These are phyloP conservation scores for Intubia oerlemansii DNA, from an alignment of 2,329 filamentous ascomycete species.

Conservation along the genomic window DNA sequence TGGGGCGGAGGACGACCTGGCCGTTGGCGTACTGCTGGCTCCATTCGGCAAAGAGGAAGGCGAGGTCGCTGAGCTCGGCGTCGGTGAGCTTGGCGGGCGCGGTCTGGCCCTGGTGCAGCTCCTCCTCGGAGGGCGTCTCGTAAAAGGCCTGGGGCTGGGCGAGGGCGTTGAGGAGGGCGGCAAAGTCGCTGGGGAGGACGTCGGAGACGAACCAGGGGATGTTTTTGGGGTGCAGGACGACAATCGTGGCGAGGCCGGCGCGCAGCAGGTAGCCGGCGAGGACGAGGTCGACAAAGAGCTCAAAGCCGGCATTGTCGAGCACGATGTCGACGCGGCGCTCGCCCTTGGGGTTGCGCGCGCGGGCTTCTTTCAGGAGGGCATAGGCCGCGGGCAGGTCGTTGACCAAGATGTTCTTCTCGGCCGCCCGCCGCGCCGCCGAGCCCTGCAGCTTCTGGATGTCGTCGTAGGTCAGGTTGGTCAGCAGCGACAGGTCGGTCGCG, in stretches of 20 bases:
- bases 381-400: slow-evolving; percentile 46
- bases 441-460: slow-evolving; percentile 96
- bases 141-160: slow-evolving; percentile 62
- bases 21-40: slow-evolving; percentile 61
- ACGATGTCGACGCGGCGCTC: slow-evolving; percentile 80
- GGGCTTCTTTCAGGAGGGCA: slow-evolving; percentile 8
- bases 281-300: slow-evolving; percentile 87
- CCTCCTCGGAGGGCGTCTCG: slow-evolving; percentile 49
- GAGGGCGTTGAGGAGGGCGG: slow-evolving; percentile 61
- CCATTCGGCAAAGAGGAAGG: slow-evolving; percentile 70
- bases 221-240: slow-evolving; percentile 81
- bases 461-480: slow-evolving; percentile 79
- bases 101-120: slow-evolving; percentile 32
- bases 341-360: neutral
- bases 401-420: slow-evolving; percentile 77
- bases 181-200: slow-evolving; percentile 71
- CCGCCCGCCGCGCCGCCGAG: slow-evolving; percentile 60
- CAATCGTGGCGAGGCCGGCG: slow-evolving; percentile 61
- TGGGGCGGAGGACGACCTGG: slow-evolving; percentile 61
- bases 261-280: slow-evolving; percentile 78
- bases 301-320: slow-evolving; percentile 92
- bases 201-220: slow-evolving; percentile 99
- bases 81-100: slow-evolving; percentile 41
- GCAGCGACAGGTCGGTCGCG: slow-evolving; percentile 77
- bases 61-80: slow-evolving; percentile 42